These are phyloP conservation scores for Echeveria elegans DNA, from an alignment of 164 flowering plant species.

Conservation along the genomic window DNA sequence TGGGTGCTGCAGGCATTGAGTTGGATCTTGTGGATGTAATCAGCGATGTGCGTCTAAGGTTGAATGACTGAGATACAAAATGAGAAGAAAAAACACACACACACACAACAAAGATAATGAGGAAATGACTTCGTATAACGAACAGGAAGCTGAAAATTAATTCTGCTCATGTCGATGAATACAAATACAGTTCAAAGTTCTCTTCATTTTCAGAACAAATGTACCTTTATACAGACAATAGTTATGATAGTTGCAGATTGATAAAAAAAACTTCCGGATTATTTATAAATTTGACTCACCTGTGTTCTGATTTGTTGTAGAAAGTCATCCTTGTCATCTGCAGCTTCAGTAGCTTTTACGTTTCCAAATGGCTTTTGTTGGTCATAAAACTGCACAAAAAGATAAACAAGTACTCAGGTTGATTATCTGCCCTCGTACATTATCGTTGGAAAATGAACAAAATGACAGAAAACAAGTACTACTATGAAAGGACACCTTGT, in stretches of 20 bases:
- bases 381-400: constrained; percentile 20
- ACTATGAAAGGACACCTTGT: constrained; percentile 19
- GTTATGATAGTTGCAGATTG: no score
- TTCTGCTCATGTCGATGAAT: no score
- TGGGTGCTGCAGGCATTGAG: constrained; percentile 19
- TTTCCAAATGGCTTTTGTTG: constrained; percentile 19
- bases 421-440: neutral
- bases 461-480: neutral
- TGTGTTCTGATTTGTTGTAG: constrained; percentile 70
- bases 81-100: neutral
- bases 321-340: constrained; percentile 54
- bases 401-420: neutral
- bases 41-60: constrained; percentile 46
- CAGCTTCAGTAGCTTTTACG: constrained; percentile 23
- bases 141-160: no score
- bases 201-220: no score
- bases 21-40: constrained; percentile 25
- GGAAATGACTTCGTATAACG: no score
- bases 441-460: neutral
- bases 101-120: no score
- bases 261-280: neutral
- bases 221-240: no score
- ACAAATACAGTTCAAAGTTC: no score
- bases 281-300: constrained; percentile 29
- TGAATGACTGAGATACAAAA: constrained; percentile 50